These are phyloP conservation scores for Fragaria iinumae DNA, from an alignment of 306 rosid genomes.

Conservation along the genomic window DNA sequence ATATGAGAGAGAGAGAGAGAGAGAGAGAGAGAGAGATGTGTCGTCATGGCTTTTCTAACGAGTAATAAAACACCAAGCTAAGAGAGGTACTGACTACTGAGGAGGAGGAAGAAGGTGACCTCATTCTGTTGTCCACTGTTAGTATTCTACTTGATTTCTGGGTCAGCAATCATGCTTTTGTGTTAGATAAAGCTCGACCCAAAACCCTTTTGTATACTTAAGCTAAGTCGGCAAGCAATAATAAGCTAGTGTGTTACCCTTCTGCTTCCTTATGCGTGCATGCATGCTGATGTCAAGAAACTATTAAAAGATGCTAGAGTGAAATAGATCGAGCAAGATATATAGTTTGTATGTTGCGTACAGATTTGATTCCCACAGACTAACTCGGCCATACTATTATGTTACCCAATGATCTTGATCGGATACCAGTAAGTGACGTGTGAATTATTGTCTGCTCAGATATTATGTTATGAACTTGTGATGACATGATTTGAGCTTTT, in stretches of 20 bases:
- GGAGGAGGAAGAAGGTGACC: constrained; percentile 3
- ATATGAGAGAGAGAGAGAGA: no score
- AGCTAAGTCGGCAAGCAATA: background rate
- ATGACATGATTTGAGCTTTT: no score
- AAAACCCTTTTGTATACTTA: background rate
- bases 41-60: constrained; percentile 17
- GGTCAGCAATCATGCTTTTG: constrained; percentile 6
- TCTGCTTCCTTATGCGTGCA: background rate
- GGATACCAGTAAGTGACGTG: no score
- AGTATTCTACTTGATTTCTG: constrained; percentile 11
- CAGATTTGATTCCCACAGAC: background rate
- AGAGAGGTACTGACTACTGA: background rate
- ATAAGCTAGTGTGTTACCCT: background rate
- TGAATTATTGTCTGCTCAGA: no score
- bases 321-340: background rate
- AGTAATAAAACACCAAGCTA: background rate
- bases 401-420: no score
- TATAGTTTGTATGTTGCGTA: background rate
- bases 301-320: background rate
- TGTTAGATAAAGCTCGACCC: background rate
- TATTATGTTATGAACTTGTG: no score
- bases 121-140: constrained; percentile 16
- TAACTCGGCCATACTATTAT: no score
- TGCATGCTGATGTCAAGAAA: background rate
- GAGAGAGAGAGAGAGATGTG: background rate